Conservation (phyloP, 1,139 yeast species). For the Candida sanyaensis region DNA sequence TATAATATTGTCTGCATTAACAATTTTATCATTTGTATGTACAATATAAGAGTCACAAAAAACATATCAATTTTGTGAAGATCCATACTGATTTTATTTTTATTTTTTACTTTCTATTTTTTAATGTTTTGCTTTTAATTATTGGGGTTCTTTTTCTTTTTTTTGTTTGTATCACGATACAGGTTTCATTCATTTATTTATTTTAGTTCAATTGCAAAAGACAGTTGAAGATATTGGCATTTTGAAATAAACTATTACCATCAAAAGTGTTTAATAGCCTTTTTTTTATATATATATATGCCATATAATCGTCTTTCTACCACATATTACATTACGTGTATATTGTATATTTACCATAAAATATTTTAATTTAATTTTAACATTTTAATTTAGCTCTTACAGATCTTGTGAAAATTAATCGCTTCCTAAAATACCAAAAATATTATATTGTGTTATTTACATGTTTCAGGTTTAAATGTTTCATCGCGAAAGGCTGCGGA, state of each 20-base stretch:
- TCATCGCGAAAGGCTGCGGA: too few species aligned
- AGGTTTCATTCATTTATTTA: background rate
- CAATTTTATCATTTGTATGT: slow-evolving; percentile 5
- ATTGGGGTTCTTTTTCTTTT: background rate
- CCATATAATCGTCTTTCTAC: background rate
- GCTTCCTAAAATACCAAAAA: too few species aligned
- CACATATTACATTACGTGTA: too few species aligned
- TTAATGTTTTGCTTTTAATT: background rate
- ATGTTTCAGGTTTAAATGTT: too few species aligned
- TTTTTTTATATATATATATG: too few species aligned
- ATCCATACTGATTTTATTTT: too few species aligned
- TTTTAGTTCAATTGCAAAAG: background rate
- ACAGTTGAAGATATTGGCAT: background rate
- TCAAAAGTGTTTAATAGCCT: background rate
- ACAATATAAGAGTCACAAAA: background rate
- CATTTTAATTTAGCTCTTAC: too few species aligned
- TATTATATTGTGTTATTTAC: too few species aligned
- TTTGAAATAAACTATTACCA: background rate
- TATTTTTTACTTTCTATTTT: background rate
- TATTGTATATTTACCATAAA: too few species aligned
- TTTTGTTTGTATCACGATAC: background rate
- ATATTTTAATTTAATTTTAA: too few species aligned
- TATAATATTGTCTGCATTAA: slow-evolving; percentile 4
- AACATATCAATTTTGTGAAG: background rate
- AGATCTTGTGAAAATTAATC: too few species aligned